Evolutionary conservation across 2,329 filamentous ascomycete species (phyloP).

Genomic region (Fusarium sp.): DNA sequence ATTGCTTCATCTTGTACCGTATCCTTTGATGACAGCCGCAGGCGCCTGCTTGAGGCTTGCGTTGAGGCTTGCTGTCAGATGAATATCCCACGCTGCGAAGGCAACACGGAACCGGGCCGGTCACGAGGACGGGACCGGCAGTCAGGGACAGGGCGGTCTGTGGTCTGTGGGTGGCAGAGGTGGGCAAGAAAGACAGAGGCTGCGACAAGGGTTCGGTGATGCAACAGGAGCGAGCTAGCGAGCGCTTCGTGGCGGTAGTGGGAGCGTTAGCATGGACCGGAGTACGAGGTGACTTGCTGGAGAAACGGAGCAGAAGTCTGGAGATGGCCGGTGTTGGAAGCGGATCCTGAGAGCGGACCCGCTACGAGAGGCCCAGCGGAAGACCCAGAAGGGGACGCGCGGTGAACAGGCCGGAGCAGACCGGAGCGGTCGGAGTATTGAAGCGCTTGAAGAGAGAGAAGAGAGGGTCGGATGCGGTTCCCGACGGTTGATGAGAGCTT

Average conservation of each 20-base stretch:
- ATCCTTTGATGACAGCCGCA: neutral
- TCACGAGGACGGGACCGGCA: slow-evolving; percentile 38
- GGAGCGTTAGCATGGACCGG: slow-evolving; percentile 17
- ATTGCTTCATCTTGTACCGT: neutral
- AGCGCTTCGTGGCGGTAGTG: slow-evolving; percentile 28
- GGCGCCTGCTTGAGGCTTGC: neutral
- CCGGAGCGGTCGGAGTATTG: slow-evolving; percentile 31
- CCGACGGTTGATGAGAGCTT: slow-evolving; percentile 14
- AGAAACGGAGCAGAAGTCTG: slow-evolving; percentile 22
- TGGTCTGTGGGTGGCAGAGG: slow-evolving; percentile 13
- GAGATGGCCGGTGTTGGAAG: slow-evolving; percentile 16
- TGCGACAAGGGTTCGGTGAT: slow-evolving; percentile 28
- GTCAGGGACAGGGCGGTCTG: slow-evolving; percentile 12
- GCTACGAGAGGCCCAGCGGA: slow-evolving; percentile 35
- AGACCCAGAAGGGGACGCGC: slow-evolving; percentile 25
- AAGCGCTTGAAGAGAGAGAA: slow-evolving; percentile 10
- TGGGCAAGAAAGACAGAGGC: slow-evolving; percentile 10
- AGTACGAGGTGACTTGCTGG: slow-evolving; percentile 21
- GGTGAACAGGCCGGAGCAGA: slow-evolving; percentile 39
- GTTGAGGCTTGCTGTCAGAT: neutral
- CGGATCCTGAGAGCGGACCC: slow-evolving; percentile 28
- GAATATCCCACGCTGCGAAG: neutral
- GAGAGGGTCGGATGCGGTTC: slow-evolving; percentile 13
- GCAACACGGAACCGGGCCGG: slow-evolving; percentile 40
- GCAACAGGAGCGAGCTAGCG: slow-evolving; percentile 13